Base-by-base conservation (phyloP, 805 yeast species). In the Wickerhamiella siamensis region DNA sequence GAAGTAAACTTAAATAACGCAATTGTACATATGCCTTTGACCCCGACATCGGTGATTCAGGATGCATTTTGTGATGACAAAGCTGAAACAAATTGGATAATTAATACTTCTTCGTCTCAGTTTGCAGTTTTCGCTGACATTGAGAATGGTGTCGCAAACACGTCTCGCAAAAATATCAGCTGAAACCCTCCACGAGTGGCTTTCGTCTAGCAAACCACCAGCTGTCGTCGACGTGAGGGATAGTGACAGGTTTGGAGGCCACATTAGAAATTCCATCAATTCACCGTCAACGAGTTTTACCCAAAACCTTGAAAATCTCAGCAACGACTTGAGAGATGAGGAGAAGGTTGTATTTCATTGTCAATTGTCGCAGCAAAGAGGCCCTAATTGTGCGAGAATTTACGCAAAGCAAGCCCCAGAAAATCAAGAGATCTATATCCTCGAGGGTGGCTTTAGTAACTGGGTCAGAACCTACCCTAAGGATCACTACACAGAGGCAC, bases 321-420 rank as follows among this genome's bases (percentile, higher is more conserved):
- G 61, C 17, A 50, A 54, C n/a, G 48, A 60, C 33, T 55, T 69
- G 27, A 54, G 59, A 9, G 57, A 54, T n/a, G 43, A 51, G 5
- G 62, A 67, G 34, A 75, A 71, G 41, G 72, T 84, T 0, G 79
- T 91, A 0, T 91, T 88, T 62, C 95, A 91, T 58, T 88, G 98
- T 59, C 86, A 87, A 22, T 66, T 82, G 24, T 79, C 93, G 3
- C 97, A 91, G 59, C 93, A 79, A 45, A 66, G 98, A 40, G 97
- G 97, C 0, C 97, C 97, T 0, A 66, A 82, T 3, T 72, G 95
- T 3, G 86, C 96, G 0, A 62, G 77, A 60, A 66, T 65, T 51
- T 79, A 80, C 51, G 53, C 68, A 26, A 57, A 61, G 2, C 53
- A 59, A 5, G 53, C 51, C 20, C 16, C 42, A 20, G 35, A 39